These are phyloP conservation scores for Withania somnifera DNA, from an alignment of 305 asterid genomes.

Conservation along the genomic window DNA sequence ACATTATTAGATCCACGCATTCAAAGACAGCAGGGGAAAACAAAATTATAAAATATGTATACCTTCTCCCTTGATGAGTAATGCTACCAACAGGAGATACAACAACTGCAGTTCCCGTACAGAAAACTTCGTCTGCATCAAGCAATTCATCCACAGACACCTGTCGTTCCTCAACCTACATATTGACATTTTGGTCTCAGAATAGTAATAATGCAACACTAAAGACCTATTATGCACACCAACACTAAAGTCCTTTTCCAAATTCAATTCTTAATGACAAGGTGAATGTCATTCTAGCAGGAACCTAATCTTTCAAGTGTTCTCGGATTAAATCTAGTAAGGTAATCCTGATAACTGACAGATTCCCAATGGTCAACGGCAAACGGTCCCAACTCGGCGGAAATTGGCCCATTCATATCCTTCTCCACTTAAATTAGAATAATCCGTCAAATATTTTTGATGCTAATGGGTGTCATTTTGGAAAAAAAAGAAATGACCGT, in stretches of 20 bases:
- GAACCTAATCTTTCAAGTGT: background rate
- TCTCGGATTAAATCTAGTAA: background rate
- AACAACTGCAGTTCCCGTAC: slow-evolving; percentile 97
- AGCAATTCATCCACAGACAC: slow-evolving; percentile 85
- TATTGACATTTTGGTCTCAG: background rate
- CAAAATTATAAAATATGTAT: background rate
- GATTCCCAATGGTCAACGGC: background rate
- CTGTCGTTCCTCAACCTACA: slow-evolving; percentile 71
- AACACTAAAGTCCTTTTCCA: background rate
- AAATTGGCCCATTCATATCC: background rate
- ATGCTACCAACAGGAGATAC: slow-evolving; percentile 94
- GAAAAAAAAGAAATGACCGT: no score
- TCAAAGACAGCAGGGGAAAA: background rate
- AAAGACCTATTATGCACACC: background rate
- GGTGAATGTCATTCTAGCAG: background rate
- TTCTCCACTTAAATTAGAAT: background rate
- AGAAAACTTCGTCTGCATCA: slow-evolving; percentile 93
- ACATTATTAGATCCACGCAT: background rate
- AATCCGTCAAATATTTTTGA: background rate
- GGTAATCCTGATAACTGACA: background rate
- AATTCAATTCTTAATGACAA: background rate
- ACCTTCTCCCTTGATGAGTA: slow-evolving; percentile 68
- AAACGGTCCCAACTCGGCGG: no score
- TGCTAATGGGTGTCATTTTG: no score
- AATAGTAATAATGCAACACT: background rate